phyloP scores from a whole-genome alignment of 73 alveolate genomes.

The Tetrahymena malaccensis region DNA sequence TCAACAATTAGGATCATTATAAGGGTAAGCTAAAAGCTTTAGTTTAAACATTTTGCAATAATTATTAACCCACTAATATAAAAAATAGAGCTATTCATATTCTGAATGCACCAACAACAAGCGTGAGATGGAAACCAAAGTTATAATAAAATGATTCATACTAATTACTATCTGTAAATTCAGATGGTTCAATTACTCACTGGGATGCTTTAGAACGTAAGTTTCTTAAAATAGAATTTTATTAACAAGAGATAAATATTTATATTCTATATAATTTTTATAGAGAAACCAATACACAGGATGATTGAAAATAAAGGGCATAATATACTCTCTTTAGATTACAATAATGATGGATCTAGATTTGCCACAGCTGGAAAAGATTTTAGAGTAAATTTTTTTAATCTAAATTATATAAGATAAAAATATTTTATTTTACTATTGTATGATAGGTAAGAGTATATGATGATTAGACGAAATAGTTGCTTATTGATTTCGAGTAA shows the following conservation, averaged over 20 bases:
- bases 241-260: background rate
- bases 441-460: conserved; percentile 55
- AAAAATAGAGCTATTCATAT: background rate
- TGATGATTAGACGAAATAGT: conserved; percentile 87
- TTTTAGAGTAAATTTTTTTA: conserved; percentile 22
- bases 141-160: conserved; percentile 53
- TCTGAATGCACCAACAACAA: conserved; percentile 52
- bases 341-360: conserved; percentile 71
- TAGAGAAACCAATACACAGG: conserved; percentile 36
- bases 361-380: conserved; percentile 94
- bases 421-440: background rate
- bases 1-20: background rate
- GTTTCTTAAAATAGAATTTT: background rate
- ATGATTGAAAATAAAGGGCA: conserved; percentile 68
- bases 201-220: conserved; percentile 93
- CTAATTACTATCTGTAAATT: conserved; percentile 74
- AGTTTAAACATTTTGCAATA: background rate
- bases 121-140: conserved; percentile 79
- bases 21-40: background rate
- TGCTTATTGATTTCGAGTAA: conserved; percentile 53
- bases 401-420: no score
- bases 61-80: background rate
- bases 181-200: conserved; percentile 89
- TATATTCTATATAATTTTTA: background rate
- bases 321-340: conserved; percentile 84